phyloP scores from a whole-genome alignment of 2,329 filamentous ascomycete genomes.

The Fusarium sp. region DNA sequence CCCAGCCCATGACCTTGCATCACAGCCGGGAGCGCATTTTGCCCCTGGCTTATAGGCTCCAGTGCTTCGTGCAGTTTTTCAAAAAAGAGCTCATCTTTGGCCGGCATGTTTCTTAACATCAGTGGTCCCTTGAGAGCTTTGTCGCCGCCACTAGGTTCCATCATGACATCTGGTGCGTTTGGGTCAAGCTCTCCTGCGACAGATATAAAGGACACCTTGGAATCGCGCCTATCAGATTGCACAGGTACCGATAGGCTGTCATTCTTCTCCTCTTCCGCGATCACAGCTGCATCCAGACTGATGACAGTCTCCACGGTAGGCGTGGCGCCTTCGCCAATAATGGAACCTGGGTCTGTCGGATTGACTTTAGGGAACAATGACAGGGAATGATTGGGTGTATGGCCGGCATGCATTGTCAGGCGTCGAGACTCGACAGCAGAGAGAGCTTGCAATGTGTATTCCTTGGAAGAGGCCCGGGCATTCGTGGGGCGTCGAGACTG shows the following conservation, averaged over 20 bases:
- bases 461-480: slow-evolving; percentile 47
- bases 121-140: slow-evolving; percentile 60
- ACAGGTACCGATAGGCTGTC: neutral
- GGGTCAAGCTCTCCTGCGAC: slow-evolving; percentile 14
- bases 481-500: slow-evolving; percentile 10
- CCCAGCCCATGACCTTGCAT: slow-evolving; percentile 45
- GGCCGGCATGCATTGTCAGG: slow-evolving; percentile 69
- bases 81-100: slow-evolving; percentile 65
- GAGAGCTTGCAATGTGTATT: slow-evolving; percentile 57
- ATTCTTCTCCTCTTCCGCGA: neutral
- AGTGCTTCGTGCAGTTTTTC: slow-evolving; percentile 61
- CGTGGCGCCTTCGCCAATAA: slow-evolving; percentile 42
- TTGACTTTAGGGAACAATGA: slow-evolving; percentile 59
- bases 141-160: slow-evolving; percentile 55
- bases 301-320: slow-evolving; percentile 39
- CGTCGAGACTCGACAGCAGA: slow-evolving; percentile 59
- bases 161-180: slow-evolving; percentile 38
- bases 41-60: slow-evolving; percentile 57
- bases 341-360: slow-evolving; percentile 49
- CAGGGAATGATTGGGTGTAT: slow-evolving; percentile 69
- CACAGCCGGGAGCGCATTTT: slow-evolving; percentile 58
- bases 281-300: slow-evolving; percentile 9
- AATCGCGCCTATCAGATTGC: slow-evolving; percentile 18
- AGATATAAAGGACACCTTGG: slow-evolving; percentile 30
- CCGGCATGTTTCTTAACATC: slow-evolving; percentile 64